These are phyloP conservation scores for Leptographium lundbergii DNA, from an alignment of 2,329 filamentous ascomycete genomes.

Conservation along the genomic window DNA sequence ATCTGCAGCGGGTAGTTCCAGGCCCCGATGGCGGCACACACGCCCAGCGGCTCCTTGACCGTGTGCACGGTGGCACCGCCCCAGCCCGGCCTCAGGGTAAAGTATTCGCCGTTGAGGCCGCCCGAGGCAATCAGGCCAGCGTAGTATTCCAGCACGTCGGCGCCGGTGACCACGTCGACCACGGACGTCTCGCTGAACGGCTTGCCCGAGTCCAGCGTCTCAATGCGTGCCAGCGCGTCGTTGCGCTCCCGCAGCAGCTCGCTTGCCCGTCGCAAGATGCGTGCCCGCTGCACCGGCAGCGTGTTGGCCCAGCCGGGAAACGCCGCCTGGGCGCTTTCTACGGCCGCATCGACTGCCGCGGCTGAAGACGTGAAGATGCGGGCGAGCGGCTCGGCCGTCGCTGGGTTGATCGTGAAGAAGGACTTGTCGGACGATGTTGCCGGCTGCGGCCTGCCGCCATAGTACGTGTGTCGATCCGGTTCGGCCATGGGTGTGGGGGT, in stretches of 20 bases:
- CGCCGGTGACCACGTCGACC: conserved; percentile 53
- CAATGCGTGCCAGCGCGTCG: conserved; percentile 64
- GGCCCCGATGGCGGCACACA: conserved; percentile 22
- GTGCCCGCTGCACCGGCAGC: conserved; percentile 50
- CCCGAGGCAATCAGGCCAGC: conserved; percentile 20
- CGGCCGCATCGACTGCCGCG: conserved; percentile 50
- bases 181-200: conserved; percentile 73
- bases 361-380: conserved; percentile 59
- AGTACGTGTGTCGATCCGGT: conserved; percentile 52
- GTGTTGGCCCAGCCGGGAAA: conserved; percentile 69
- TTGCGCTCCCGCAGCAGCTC: conserved; percentile 62
- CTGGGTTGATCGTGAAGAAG: conserved; percentile 64
- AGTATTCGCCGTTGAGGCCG: conserved; percentile 21
- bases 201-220: conserved; percentile 81
- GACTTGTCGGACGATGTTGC: conserved; percentile 45
- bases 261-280: conserved; percentile 64
- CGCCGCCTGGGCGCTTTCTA: conserved; percentile 56
- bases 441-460: conserved; percentile 55
- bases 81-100: conserved; percentile 24
- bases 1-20: conserved; percentile 28
- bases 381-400: conserved; percentile 55
- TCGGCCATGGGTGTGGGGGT: conserved; percentile 5
- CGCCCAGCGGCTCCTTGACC: conserved; percentile 22
- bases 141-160: conserved; percentile 27
- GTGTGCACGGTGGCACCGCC: conserved; percentile 31